phyloP scores from a whole-genome alignment of 169 alveolate genomes.

The Babesia sp. region DNA sequence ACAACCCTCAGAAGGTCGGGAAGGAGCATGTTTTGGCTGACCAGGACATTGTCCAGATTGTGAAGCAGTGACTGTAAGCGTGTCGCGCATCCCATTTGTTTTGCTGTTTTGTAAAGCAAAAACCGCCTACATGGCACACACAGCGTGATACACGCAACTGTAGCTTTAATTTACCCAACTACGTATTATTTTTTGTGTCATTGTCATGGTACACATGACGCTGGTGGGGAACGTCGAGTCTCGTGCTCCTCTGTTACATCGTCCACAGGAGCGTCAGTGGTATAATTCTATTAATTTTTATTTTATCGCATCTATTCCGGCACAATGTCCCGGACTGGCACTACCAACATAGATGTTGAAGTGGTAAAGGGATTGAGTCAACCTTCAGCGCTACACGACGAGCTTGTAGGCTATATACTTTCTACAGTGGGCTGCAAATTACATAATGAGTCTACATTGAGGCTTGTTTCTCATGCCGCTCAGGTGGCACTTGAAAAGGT shows the following conservation, averaged over 20 bases:
- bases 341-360: slow-evolving; percentile 56
- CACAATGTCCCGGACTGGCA: slow-evolving; percentile 5
- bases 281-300: background rate
- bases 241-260: background rate
- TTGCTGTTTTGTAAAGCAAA: too few relatives aligned
- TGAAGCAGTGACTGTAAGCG: slow-evolving; percentile 76
- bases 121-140: too few relatives aligned
- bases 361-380: slow-evolving; percentile 63
- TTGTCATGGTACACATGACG: too few relatives aligned
- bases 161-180: too few relatives aligned
- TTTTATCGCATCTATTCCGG: background rate
- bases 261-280: background rate
- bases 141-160: too few relatives aligned
- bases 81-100: background rate
- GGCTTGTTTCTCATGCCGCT: slow-evolving; percentile 68
- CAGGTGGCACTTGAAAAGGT: slow-evolving; percentile 67
- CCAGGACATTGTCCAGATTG: slow-evolving; percentile 87
- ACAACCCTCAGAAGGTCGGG: slow-evolving; percentile 95
- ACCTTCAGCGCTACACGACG: slow-evolving; percentile 69
- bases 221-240: background rate
- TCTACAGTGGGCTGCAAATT: slow-evolving; percentile 65
- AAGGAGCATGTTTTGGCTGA: slow-evolving; percentile 90
- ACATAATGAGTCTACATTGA: slow-evolving; percentile 58
- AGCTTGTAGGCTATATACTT: slow-evolving; percentile 57
- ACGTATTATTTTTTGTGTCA: too few relatives aligned